Evolutionary conservation across 805 yeast genomes (phyloP), one percentile per base, ranked within the genome.

Genomic region (Pichia manshurica): DNA sequence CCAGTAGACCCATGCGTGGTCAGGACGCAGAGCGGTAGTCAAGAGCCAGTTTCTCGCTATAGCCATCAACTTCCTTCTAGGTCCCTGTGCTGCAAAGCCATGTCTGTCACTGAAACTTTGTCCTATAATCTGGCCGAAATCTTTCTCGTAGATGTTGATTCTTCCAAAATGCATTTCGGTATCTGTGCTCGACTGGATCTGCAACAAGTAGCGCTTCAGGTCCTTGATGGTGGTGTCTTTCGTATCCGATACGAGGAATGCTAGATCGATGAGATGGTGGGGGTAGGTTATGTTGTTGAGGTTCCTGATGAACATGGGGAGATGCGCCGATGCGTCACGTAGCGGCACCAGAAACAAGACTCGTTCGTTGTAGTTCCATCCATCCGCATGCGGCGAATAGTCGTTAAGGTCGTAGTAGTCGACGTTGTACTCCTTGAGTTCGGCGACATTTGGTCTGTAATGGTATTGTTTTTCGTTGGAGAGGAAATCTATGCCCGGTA

Each of bases 1-100:
- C 98, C 98, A 91, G 65, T 90, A 89, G 7, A 91, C 96, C 85
- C 90, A 89, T 6, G 95, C 81, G 64, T 91, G 98, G 63, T 91
- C 82, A 1, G 98, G 97, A 63, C 81, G 83, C 42, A 91, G 65
- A 1, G 96, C 95, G 5, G 84, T 88, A 1, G 91, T 71, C 62
- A 88, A 78, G 37, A 91, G 70, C 98, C 98, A 91, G 65, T 91
- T 91, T 63, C 98, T 75, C 6, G 97, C 97, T 50, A 89, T 75
- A 5, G 95, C 98, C 98, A 91, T 91, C 55, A 87, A 74, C 64
- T 91, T 91, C 60, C 98, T 74, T 64, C 98, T 77, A 39, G 95
- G 95, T 12, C 96, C 98, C 66, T 91, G 98, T 1, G 96, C 96
- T 10, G 87, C 89, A 65, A 91, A 90, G 2, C 96, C 96, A 64